Percentiles rank a stretch among this genome's conserved stretches.
Evolutionary conservation across 192 early-diverging fungal genomes (phyloP).

Genomic region (Linnemannia exigua): DNA sequence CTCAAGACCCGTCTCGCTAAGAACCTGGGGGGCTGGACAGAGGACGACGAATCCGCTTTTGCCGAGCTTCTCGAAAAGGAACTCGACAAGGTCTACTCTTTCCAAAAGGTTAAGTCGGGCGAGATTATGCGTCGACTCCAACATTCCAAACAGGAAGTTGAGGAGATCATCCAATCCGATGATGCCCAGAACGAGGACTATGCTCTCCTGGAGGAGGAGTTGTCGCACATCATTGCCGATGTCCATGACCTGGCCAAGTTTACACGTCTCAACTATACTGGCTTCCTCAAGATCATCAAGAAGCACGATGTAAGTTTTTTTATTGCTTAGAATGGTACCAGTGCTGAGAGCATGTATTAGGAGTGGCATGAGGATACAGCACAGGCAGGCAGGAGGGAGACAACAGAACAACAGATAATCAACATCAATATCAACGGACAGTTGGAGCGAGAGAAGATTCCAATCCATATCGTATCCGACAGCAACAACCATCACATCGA

Average conservation of each 20-base stretch:
- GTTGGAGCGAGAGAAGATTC: constrained; percentile 7
- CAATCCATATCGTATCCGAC: constrained; percentile 4
- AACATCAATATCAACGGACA: too few species aligned
- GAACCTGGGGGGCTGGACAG: constrained; percentile 76
- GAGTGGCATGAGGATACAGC: too few species aligned
- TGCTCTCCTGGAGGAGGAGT: constrained; percentile 75
- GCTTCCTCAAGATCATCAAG: constrained; percentile 95
- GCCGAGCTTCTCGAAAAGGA: constrained; percentile 90
- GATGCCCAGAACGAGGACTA: constrained; percentile 72
- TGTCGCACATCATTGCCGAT: constrained; percentile 84
- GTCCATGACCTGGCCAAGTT: constrained; percentile 90
- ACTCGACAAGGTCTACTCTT: constrained; percentile 89
- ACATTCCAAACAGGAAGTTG: constrained; percentile 75
- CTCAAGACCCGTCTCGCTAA: constrained; percentile 74
- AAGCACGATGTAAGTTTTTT: constrained; percentile 90
- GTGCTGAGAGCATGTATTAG: neutral
- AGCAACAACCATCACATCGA: neutral
- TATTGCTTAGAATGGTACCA: neutral
- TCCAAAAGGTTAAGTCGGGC: constrained; percentile 81
- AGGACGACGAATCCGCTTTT: constrained; percentile 88
- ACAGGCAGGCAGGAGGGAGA: neutral
- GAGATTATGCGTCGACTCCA: constrained; percentile 82
- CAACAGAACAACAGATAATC: neutral
- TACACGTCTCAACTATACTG: constrained; percentile 87
- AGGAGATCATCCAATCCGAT: constrained; percentile 66